phyloP scores from a whole-genome alignment of 2,329 filamentous ascomycete species.

The Clonostachys sp. region DNA sequence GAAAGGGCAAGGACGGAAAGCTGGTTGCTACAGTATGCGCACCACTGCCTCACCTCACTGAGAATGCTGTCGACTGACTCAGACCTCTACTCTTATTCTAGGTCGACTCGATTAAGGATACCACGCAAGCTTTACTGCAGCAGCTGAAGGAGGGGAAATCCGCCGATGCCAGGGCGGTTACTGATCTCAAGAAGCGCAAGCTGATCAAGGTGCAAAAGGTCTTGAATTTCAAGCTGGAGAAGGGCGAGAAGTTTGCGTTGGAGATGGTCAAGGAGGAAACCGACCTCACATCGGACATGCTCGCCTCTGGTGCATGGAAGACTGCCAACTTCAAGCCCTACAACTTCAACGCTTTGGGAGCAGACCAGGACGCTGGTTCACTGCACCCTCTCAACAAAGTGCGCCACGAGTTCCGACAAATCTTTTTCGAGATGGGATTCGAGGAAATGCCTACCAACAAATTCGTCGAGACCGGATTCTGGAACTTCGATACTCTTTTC shows the following conservation, averaged over 20 bases:
- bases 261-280: conserved; percentile 92
- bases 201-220: conserved; percentile 80
- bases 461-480: conserved; percentile 96
- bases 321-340: conserved; percentile 81
- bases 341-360: conserved; percentile 69
- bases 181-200: conserved; percentile 89
- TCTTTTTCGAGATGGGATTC: conserved; percentile 99
- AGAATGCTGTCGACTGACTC: neutral
- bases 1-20: conserved; percentile 54
- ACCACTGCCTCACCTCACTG: neutral
- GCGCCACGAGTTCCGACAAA: conserved; percentile 89
- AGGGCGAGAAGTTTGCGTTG: conserved; percentile 83
- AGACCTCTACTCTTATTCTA: conserved; percentile 11
- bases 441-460: conserved; percentile 95
- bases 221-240: conserved; percentile 76
- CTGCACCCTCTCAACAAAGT: conserved; percentile 84
- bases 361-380: conserved; percentile 56
- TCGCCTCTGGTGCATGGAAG: conserved; percentile 86
- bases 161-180: conserved; percentile 70
- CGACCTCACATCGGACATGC: conserved; percentile 91
- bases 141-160: conserved; percentile 67
- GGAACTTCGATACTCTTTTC: conserved; percentile 95
- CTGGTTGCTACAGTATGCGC: conserved; percentile 45
- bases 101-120: conserved; percentile 74
- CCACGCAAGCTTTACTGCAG: conserved; percentile 70